Evolutionary conservation across 768 basidiomycete species (phyloP).

Genomic region (Mycena albidolilacea): DNA sequence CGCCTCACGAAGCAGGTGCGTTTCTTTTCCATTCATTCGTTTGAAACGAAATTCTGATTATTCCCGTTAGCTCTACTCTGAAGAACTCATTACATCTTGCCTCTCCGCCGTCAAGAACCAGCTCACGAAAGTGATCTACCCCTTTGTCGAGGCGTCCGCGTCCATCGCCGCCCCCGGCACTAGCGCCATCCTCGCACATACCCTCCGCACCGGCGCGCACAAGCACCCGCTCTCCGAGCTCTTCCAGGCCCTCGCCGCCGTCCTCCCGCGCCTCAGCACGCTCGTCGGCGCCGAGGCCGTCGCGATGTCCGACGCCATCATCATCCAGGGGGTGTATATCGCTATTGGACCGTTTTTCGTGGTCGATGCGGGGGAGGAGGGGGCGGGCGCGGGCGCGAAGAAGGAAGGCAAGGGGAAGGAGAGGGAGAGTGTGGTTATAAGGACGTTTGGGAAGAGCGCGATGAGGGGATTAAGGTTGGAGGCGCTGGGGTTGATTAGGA

Average conservation of each 20-base stretch:
- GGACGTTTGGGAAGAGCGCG: slow-evolving; percentile 81
- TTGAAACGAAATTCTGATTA: slow-evolving; percentile 1
- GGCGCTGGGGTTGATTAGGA: slow-evolving; percentile 86
- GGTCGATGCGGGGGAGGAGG: slow-evolving; percentile 72
- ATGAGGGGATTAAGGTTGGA: slow-evolving; percentile 88
- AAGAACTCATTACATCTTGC: slow-evolving; percentile 90
- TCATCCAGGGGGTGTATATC: slow-evolving; percentile 94
- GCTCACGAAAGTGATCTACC: slow-evolving; percentile 85
- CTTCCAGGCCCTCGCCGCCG: slow-evolving; percentile 79
- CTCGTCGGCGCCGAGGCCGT: slow-evolving; percentile 81
- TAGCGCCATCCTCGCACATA: slow-evolving; percentile 65
- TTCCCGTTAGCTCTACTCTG: slow-evolving; percentile 83
- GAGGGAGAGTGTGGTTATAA: slow-evolving; percentile 73
- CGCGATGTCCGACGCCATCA: slow-evolving; percentile 90
- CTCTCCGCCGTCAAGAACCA: slow-evolving; percentile 84
- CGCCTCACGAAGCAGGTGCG: slow-evolving; percentile 89
- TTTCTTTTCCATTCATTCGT: neutral
- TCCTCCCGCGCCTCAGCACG: slow-evolving; percentile 81
- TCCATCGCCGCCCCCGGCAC: slow-evolving; percentile 51
- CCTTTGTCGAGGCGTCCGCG: slow-evolving; percentile 82
- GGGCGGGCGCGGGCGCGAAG: slow-evolving; percentile 52
- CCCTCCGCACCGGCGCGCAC: slow-evolving; percentile 63
- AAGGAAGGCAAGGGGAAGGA: slow-evolving; percentile 62
- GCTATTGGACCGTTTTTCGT: slow-evolving; percentile 96
- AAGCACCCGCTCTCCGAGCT: slow-evolving; percentile 74